Evolutionary conservation across 2,329 filamentous ascomycete species (phyloP).

Genomic region (Dendrostoma leiphaemia): DNA sequence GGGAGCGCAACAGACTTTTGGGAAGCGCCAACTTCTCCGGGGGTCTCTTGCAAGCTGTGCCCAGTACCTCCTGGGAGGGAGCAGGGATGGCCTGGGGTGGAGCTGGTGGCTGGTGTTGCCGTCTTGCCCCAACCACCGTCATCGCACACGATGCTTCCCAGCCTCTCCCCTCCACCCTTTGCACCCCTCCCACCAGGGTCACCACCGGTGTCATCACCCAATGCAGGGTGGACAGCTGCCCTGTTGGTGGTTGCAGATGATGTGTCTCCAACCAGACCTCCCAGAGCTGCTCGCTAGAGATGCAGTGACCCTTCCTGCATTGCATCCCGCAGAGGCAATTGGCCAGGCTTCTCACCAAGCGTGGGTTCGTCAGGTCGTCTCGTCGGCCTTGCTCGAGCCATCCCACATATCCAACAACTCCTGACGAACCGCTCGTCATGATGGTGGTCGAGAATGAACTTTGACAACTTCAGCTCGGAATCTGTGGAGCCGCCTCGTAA

Average conservation of each 20-base stretch:
- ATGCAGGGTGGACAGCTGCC: slow-evolving; percentile 1
- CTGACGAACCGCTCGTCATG: slow-evolving; percentile 13
- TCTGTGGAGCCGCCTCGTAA: slow-evolving; percentile 24
- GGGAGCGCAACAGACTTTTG: no score
- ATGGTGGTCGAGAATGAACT: slow-evolving; percentile 23
- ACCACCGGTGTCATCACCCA: slow-evolving; percentile 6
- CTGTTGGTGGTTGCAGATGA: slow-evolving; percentile 2
- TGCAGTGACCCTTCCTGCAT: slow-evolving; percentile 15
- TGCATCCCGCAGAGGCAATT: slow-evolving; percentile 13
- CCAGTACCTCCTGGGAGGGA: not conserved
- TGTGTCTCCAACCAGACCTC: slow-evolving; percentile 15
- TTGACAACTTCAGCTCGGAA: slow-evolving; percentile 21
- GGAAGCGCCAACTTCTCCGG: no score
- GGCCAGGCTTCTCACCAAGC: slow-evolving; percentile 4
- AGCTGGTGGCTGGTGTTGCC: slow-evolving; percentile 17
- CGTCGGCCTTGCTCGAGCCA: slow-evolving; percentile 1
- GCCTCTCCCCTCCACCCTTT: slow-evolving; percentile 14
- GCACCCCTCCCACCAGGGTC: not conserved
- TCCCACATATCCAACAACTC: not conserved
- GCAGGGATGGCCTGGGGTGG: not conserved
- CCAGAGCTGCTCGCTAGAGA: slow-evolving; percentile 7
- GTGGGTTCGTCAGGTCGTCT: slow-evolving; percentile 16
- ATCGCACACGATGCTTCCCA: slow-evolving; percentile 10
- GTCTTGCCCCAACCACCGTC: slow-evolving; percentile 16
- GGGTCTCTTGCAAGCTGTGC: no score